Conservation (phyloP, 768 basidiomycete species). For the Kwoniella mangroviensis region DNA sequence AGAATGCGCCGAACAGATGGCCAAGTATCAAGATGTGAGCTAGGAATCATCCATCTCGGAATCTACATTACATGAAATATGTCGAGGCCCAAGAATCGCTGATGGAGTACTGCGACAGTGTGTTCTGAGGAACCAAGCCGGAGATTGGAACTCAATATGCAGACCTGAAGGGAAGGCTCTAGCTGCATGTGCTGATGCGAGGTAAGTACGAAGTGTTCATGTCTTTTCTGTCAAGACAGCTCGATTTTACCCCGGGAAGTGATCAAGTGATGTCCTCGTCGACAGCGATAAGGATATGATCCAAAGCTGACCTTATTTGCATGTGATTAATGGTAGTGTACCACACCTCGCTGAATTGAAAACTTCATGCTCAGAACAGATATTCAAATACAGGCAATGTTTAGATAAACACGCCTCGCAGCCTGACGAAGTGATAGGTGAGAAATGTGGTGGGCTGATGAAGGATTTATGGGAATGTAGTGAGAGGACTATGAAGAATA, state of each 20-base stretch:
- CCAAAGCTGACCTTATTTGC: background rate
- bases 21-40: conserved; percentile 53
- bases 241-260: too few species aligned
- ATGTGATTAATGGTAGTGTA: conserved; percentile 32
- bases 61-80: too few species aligned
- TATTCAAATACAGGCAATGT: conserved; percentile 47
- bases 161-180: conserved; percentile 43
- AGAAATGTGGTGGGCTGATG: conserved; percentile 43
- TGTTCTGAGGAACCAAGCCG: conserved; percentile 49
- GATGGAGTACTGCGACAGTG: conserved; percentile 34
- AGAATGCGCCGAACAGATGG: conserved; percentile 57
- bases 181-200: conserved; percentile 52
- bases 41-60: background rate
- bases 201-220: conserved; percentile 22
- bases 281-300: too few species aligned
- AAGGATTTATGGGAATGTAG: conserved; percentile 54
- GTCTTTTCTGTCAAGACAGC: background rate
- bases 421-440: conserved; percentile 42
- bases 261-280: too few species aligned
- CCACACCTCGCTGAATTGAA: conserved; percentile 53
- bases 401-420: conserved; percentile 40
- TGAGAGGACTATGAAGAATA: conserved; percentile 41
- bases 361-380: conserved; percentile 45
- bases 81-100: background rate
- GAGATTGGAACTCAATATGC: conserved; percentile 52